phyloP scores from a whole-genome alignment of 495 filamentous ascomycete species.

The Rhypophila decipiens region DNA sequence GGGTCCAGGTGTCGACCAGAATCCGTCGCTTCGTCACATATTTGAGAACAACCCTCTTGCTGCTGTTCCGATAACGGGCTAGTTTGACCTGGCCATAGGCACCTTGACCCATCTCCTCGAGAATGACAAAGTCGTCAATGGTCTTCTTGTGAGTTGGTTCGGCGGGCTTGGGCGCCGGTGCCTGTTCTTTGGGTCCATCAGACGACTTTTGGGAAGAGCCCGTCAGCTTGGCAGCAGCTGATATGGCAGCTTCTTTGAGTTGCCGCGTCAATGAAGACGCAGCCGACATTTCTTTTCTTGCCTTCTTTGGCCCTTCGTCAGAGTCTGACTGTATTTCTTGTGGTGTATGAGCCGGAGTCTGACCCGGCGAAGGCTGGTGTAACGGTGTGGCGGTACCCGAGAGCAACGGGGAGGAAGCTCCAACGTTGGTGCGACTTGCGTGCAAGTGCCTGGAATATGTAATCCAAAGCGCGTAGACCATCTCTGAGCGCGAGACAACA shows the following conservation, averaged over 20 bases:
- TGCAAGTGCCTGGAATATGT: conserved; percentile 94
- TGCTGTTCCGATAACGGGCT: conserved; percentile 75
- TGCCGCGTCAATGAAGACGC: conserved; percentile 66
- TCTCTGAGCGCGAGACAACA: conserved; percentile 49
- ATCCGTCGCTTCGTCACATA: conserved; percentile 97
- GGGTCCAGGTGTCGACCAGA: conserved; percentile 96
- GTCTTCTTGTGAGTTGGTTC: conserved; percentile 57
- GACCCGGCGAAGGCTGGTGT: conserved; percentile 73
- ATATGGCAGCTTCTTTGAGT: conserved; percentile 60
- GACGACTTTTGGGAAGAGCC: conserved; percentile 24
- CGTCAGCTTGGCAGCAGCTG: conserved; percentile 40
- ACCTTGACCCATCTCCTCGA: conserved; percentile 98
- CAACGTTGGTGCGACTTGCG: conserved; percentile 51
- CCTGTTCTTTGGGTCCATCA: conserved; percentile 26
- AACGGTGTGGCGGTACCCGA: conserved; percentile 61
- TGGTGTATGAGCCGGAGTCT: conserved; percentile 48
- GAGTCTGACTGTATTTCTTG: conserved; percentile 47
- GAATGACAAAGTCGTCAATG: conserved; percentile 83
- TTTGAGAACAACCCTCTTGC: conserved; percentile 88
- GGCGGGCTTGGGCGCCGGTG: conserved; percentile 14
- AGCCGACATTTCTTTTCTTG: no score
- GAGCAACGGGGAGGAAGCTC: conserved; percentile 50
- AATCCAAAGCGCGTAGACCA: conserved; percentile 94
- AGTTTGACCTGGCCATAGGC: conserved; percentile 98
- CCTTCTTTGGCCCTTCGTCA: conserved; percentile 28